Conservation (phyloP, 768 basidiomycete genomes). For the Amanita fuliginea region DNA sequence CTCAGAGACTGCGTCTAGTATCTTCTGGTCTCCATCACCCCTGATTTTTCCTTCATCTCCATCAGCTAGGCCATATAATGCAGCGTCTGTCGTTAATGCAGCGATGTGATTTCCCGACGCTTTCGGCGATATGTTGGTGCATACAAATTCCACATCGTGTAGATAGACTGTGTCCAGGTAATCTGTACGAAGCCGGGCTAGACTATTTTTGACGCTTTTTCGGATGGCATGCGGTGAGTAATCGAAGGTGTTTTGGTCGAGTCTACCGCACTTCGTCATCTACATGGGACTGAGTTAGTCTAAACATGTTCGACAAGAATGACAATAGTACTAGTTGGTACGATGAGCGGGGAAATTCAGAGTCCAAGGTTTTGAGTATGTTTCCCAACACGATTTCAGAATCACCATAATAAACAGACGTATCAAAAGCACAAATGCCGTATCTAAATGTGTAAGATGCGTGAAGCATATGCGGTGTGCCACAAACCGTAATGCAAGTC, state of each 20-base stretch:
- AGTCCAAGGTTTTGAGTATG: conserved; percentile 42
- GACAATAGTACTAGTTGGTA: conserved; percentile 59
- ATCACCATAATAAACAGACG: conserved; percentile 68
- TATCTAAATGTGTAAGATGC: conserved; percentile 35
- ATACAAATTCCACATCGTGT: conserved; percentile 79
- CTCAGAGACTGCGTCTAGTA: conserved; percentile 59
- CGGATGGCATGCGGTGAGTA: conserved; percentile 61
- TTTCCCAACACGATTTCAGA: conserved; percentile 72
- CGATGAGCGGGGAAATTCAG: conserved; percentile 67
- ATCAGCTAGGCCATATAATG: conserved; percentile 51
- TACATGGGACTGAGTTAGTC: conserved; percentile 15
- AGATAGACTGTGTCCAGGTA: conserved; percentile 77
- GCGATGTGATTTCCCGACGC: conserved; percentile 41
- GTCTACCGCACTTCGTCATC: conserved; percentile 86
- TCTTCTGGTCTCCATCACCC: conserved; percentile 61
- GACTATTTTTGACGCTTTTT: conserved; percentile 52
- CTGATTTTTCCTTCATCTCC: conserved; percentile 46
- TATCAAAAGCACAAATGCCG: conserved; percentile 76
- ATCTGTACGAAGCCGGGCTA: conserved; percentile 57
- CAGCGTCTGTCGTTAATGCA: conserved; percentile 43
- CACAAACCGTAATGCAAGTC: conserved; percentile 65
- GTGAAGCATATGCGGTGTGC: conserved; percentile 3
- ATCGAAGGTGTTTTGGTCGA: conserved; percentile 58
- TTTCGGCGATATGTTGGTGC: conserved; percentile 36
- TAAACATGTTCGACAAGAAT: not conserved